Conservation (phyloP, 345 rosid species). For the Noccaea caerulescens region DNA sequence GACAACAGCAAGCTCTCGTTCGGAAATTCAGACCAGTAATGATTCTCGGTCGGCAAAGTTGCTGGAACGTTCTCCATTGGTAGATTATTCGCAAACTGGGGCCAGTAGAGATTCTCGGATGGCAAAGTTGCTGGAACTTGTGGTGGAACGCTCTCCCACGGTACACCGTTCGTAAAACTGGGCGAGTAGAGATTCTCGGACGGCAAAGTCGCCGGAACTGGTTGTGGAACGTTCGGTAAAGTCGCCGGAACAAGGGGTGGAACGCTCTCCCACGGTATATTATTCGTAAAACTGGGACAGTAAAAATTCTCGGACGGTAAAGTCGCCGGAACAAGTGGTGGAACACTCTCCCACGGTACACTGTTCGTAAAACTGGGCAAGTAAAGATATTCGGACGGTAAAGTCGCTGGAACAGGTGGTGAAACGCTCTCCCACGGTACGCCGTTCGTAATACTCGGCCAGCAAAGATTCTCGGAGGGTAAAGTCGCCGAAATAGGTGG, state of each 20-base stretch:
- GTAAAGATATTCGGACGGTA: slow-evolving; percentile 18
- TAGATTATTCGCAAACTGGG: slow-evolving; percentile 41
- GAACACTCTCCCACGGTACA: too few species aligned
- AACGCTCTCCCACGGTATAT: background rate
- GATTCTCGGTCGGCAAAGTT: slow-evolving; percentile 15
- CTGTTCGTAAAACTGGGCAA: background rate
- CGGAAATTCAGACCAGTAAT: background rate
- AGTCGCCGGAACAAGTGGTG: background rate
- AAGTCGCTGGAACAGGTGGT: slow-evolving; percentile 50
- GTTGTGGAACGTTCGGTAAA: background rate
- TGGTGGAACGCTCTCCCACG: background rate
- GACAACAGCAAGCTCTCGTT: too few species aligned
- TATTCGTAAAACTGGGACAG: slow-evolving; percentile 35
- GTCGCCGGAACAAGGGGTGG: background rate
- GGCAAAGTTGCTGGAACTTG: background rate
- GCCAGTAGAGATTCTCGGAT: background rate
- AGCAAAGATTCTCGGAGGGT: slow-evolving; percentile 61
- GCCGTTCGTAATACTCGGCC: slow-evolving; percentile 52
- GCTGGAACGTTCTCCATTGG: slow-evolving; percentile 23
- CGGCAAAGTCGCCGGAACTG: background rate
- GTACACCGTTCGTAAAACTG: background rate
- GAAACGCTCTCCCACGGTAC: background rate
- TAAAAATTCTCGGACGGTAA: background rate
- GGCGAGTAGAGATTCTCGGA: slow-evolving; percentile 17
- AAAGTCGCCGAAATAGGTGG: slow-evolving; percentile 46